These are phyloP conservation scores for Hypoxylon rubiginosum DNA, from an alignment of 2,329 filamentous ascomycete species.

Conservation along the genomic window DNA sequence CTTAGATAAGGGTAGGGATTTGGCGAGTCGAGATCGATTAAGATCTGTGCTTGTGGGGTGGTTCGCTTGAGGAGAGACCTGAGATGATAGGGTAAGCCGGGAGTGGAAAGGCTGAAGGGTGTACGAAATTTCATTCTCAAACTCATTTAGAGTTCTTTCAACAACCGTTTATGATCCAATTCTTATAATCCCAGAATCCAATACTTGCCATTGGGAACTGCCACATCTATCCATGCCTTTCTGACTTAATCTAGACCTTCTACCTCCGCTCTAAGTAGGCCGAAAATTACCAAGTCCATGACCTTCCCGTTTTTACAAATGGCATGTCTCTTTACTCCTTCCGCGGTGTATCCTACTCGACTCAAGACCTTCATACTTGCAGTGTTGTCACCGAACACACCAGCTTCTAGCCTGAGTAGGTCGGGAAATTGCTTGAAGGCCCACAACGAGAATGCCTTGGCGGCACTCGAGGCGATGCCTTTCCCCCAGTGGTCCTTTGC, in stretches of 20 bases:
- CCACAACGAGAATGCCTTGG: constrained; percentile 58
- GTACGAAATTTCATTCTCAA: neutral
- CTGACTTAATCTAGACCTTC: constrained; percentile 16
- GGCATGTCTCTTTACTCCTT: constrained; percentile 60
- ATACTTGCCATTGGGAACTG: neutral
- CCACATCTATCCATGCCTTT: neutral
- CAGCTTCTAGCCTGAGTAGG: constrained; percentile 59
- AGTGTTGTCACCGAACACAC: constrained; percentile 55
- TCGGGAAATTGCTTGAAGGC: constrained; percentile 58
- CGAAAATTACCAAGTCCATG: constrained; percentile 56
- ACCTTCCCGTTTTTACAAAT: constrained; percentile 58
- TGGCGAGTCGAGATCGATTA: neutral
- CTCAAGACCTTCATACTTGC: constrained; percentile 59
- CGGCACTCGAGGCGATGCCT: constrained; percentile 60
- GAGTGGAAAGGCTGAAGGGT: neutral
- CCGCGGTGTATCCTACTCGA: constrained; percentile 59
- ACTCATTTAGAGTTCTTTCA: neutral
- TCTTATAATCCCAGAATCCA: neutral
- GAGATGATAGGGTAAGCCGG: neutral
- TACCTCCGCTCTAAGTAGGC: constrained; percentile 56
- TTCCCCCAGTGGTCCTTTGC: constrained; percentile 59
- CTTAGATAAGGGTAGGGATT: constrained; percentile 13
- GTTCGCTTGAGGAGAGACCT: neutral
- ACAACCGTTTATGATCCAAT: neutral
- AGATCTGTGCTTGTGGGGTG: neutral